Evolutionary conservation across 2,329 filamentous ascomycete species (phyloP).

Genomic region (Celoporthe dispersa): DNA sequence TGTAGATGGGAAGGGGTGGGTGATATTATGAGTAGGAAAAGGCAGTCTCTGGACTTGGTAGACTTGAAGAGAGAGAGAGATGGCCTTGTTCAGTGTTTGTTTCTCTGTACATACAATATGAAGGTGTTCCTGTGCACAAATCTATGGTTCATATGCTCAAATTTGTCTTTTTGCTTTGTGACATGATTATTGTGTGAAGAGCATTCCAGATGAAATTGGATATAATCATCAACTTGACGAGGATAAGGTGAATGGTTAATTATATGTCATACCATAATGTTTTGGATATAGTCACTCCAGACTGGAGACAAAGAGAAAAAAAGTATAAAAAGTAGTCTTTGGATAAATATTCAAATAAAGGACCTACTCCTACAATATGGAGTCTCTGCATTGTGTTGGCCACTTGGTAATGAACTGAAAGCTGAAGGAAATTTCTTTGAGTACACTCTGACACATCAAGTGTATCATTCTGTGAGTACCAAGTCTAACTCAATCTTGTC

Average conservation of each 20-base stretch:
- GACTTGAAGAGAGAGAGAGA: neutral
- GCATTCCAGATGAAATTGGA: neutral
- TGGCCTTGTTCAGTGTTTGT: conserved; percentile 9
- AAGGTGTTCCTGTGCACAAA: conserved; percentile 10
- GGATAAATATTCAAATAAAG: neutral
- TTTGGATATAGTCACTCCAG: too few relatives aligned
- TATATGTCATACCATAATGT: too few relatives aligned
- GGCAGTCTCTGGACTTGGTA: neutral
- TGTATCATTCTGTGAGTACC: too few relatives aligned
- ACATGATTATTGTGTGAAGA: neutral
- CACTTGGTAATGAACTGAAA: too few relatives aligned
- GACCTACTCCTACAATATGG: too few relatives aligned
- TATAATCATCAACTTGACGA: neutral
- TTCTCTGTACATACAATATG: conserved; percentile 15
- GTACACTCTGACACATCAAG: neutral
- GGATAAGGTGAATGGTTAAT: too few relatives aligned
- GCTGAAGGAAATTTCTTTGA: too few relatives aligned
- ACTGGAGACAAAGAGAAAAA: too few relatives aligned
- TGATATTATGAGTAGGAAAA: neutral
- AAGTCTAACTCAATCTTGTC: neutral
- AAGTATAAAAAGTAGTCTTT: too few relatives aligned
- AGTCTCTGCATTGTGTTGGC: too few relatives aligned
- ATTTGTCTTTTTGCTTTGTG: neutral
- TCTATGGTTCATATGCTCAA: neutral
- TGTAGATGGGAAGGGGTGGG: neutral